Evolutionary conservation across 2,329 filamentous ascomycete genomes (phyloP).

Genomic region (Juglanconis sp.): DNA sequence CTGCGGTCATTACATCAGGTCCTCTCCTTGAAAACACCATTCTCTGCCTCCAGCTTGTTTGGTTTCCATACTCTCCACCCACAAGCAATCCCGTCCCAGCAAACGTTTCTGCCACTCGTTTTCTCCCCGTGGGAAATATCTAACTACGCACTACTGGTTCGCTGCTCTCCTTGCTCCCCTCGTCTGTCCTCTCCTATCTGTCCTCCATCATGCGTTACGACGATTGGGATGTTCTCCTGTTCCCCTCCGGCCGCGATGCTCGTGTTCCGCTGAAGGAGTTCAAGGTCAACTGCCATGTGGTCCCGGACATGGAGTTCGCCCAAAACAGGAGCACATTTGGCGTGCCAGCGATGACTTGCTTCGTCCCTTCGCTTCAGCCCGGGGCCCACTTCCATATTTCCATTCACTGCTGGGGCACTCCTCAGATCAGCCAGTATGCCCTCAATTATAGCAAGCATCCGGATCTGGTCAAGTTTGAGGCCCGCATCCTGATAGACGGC

Average conservation of each 20-base stretch:
- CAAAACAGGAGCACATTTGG: conserved; percentile 45
- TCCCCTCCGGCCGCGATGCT: conserved; percentile 55
- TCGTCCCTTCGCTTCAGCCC: conserved; percentile 61
- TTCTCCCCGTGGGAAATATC: not conserved
- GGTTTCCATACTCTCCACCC: not conserved
- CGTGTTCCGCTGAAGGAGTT: conserved; percentile 78
- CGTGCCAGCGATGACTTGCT: conserved; percentile 68
- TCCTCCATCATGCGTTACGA: conserved; percentile 68
- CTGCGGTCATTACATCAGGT: not conserved
- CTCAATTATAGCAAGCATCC: conserved; percentile 53
- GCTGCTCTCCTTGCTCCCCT: not conserved
- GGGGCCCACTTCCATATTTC: conserved; percentile 67
- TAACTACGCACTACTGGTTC: not conserved
- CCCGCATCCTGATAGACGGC: conserved; percentile 68
- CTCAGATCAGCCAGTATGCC: conserved; percentile 56
- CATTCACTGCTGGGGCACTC: conserved; percentile 69
- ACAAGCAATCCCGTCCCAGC: not conserved
- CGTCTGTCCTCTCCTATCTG: not conserved
- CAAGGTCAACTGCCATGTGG: conserved; percentile 71
- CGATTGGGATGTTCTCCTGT: conserved; percentile 82
- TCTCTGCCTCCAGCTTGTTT: not conserved
- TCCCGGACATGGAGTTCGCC: conserved; percentile 53
- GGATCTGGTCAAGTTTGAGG: conserved; percentile 60
- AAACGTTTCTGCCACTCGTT: not conserved
- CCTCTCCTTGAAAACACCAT: not conserved